Conservation (phyloP, 2,329 filamentous ascomycete species). For the Pleomassaria siparia region DNA sequence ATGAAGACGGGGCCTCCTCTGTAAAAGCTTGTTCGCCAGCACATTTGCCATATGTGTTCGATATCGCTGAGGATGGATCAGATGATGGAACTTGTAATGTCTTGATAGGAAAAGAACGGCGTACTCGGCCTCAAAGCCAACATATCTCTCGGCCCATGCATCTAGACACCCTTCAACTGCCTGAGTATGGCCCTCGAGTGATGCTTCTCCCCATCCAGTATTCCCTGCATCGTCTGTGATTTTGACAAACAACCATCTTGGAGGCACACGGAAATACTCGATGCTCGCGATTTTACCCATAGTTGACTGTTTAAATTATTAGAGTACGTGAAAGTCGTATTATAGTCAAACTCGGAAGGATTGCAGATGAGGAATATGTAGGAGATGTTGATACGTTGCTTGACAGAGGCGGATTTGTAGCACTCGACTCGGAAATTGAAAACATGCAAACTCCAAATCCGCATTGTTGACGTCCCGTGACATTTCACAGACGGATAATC, state of each 20-base stretch:
- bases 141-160: constrained; percentile 63
- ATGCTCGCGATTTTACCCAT: constrained; percentile 68
- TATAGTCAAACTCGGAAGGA: no score
- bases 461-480: no score
- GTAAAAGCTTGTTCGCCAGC: constrained; percentile 72
- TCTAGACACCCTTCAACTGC: constrained; percentile 74
- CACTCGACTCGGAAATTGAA: no score
- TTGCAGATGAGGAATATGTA: no score
- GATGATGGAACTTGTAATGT: not conserved
- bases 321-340: no score
- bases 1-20: constrained; percentile 78
- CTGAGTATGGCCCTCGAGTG: constrained; percentile 71
- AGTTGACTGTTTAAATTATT: not conserved
- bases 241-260: constrained; percentile 75
- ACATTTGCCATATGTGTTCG: constrained; percentile 77
- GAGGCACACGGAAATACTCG: constrained; percentile 74
- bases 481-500: not conserved
- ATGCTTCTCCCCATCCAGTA: constrained; percentile 73
- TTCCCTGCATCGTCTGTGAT: constrained; percentile 67
- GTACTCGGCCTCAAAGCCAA: constrained; percentile 71
- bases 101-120: constrained; percentile 12
- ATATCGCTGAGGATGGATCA: constrained; percentile 61
- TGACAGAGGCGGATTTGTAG: no score
- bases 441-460: no score
- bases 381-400: no score